Base-by-base conservation (phyloP, 1,284 basidiomycete species). In the Apiotrichum gracile region DNA sequence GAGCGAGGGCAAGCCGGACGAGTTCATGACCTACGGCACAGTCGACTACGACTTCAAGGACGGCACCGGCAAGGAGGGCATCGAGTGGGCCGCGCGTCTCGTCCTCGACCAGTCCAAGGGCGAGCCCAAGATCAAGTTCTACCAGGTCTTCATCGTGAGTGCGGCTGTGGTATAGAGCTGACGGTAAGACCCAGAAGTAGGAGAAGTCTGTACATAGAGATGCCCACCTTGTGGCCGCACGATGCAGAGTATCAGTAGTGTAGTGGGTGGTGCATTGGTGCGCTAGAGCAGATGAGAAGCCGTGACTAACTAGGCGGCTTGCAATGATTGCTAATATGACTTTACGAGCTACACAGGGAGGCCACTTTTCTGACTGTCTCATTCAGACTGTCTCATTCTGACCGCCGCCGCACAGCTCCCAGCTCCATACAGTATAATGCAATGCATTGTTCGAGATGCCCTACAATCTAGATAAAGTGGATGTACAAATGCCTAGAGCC, bases 101-200 rank as follows among this genome's bases (percentile, higher is more conserved):
- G 40, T 58, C n/a, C 42, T 61, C 17, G 51, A 50, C 34, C 39
- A 60, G 39, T 45, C 42, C 4, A 37, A 34, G 6, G 45, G 33
- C 13, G 45, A 54, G 40, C 56, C 48, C 38, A 64, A 63, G 60
- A 49, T 66, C 34, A 47, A 60, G 55, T 62, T 59, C 41, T 66
- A 66, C 54, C 65, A 66, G 58, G 65, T 66, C 13, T 66, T 49
- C 54, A 61, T 66, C 44, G 65, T 66, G 52, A 60, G 64, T 62
- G 16, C 13, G 25, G 13, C 4, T 2, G 8, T 4, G 16, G 9
- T 14, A 19, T 25, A 7, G 19, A 25, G 17, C 27, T 25, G 40
- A 37, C 16, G 16, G 34, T 10, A 27, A 49, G 47, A 49, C 47
- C 22, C 24, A 24, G 16, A 49, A 49, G 47, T 49, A 33, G 22